Evolutionary conservation across 2,329 filamentous ascomycete genomes (phyloP), one percentile per base, ranked within the genome.

Genomic region (Fusarium sublunatum): DNA sequence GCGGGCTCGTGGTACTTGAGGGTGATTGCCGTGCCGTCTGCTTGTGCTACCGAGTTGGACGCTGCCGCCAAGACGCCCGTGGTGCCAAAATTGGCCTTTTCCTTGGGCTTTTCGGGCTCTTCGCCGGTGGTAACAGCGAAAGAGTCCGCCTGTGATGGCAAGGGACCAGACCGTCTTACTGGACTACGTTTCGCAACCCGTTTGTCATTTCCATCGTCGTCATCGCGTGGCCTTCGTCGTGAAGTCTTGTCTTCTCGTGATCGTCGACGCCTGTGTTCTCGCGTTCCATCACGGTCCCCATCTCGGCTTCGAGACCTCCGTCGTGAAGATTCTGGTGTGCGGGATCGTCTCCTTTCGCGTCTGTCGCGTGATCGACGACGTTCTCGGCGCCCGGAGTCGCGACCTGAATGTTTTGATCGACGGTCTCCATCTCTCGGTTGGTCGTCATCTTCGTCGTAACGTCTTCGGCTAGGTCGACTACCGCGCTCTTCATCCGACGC

Each of bases 1-100:
- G 92, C 81, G 2, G 95, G 95, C 77, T 99, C 95, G 78, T 97
- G 91, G 76, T 99, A 99, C 80, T 98, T 98, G 42, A 99, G 85
- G 4, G 92, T 87, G 51, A 97, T 88, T 22, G 85, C 84, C 4
- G 88, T 90, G 54, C 91, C 92, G 70, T 88, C 87, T 25, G 86
- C 86, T 62, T 96, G 88, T 7, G 87, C 87, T 15, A 88, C 77
- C 2, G 86, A 81, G 75, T 99, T 98, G 47, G 93, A 93, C 64
- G 92, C 93, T 40, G 93, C 92, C 3, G 95, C 95, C 15, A 99
- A 83, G 7, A 90, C 82, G 26, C 95, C 95, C 0, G 93, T 93
- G 31, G 83, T 86, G 19, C 85, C 86, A 76, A 90, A 96, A 76
- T 97, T 99, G 36, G 93, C 91, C 75, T 93, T 93, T 74, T 98